Conservation (phyloP, 257 asterid species). For the Catharanthus roseus region DNA sequence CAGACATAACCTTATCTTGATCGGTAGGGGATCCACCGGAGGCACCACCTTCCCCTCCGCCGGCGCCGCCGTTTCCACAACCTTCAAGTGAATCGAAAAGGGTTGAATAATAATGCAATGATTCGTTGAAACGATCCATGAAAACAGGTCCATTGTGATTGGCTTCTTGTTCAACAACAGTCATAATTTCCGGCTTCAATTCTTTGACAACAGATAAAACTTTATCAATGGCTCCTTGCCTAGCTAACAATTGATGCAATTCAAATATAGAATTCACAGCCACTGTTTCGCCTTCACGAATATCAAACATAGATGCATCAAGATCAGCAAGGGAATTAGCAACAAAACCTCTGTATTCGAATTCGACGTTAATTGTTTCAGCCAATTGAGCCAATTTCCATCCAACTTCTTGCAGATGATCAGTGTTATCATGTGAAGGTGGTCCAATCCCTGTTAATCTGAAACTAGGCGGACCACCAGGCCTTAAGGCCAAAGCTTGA, state of each 20-base stretch:
- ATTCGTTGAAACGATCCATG: constrained; percentile 83
- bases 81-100: constrained; percentile 82
- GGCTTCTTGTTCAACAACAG: constrained; percentile 90
- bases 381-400: constrained; percentile 70
- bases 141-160: constrained; percentile 68
- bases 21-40: constrained; percentile 39
- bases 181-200: constrained; percentile 60
- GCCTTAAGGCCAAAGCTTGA: constrained; percentile 75
- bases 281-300: constrained; percentile 59
- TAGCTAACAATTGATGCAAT: constrained; percentile 60
- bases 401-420: constrained; percentile 71
- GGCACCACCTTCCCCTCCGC: constrained; percentile 12
- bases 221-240: constrained; percentile 60
- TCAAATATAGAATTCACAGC: constrained; percentile 86
- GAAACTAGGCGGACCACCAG: constrained; percentile 87
- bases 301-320: constrained; percentile 61
- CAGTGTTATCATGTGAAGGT: constrained; percentile 59
- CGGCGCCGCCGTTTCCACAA: constrained; percentile 32
- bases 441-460: constrained; percentile 79
- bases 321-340: constrained; percentile 73
- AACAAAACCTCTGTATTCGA: constrained; percentile 67
- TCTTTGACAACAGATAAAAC: constrained; percentile 51
- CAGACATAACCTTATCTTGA: constrained; percentile 78
- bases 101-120: constrained; percentile 79
- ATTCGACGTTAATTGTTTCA: constrained; percentile 54